A percentile compares a stretch with the other conserved stretches of the same genome.
Evolutionary conservation across 192 early-diverging fungal species (phyloP).

Genomic region (Coemansia sp.): DNA sequence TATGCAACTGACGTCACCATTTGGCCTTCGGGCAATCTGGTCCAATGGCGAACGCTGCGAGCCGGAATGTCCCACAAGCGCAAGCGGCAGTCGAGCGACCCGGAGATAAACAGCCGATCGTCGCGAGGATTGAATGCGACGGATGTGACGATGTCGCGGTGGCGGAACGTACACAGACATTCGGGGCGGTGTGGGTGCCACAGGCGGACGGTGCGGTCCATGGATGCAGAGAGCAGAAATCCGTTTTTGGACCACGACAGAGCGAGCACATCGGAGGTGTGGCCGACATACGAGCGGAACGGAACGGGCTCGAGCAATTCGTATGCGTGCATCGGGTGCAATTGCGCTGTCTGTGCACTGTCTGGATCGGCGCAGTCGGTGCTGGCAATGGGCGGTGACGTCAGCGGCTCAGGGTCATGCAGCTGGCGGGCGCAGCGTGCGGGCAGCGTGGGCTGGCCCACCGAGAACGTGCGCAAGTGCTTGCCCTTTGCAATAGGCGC

Average conservation of each 20-base stretch:
- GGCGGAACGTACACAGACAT: slow-evolving; percentile 78
- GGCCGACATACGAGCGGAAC: slow-evolving; percentile 71
- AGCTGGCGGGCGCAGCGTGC: neutral
- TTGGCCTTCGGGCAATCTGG: slow-evolving; percentile 64
- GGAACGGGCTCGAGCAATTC: slow-evolving; percentile 67
- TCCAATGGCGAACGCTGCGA: slow-evolving; percentile 76
- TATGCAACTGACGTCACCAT: slow-evolving; percentile 80
- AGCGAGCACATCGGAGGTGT: slow-evolving; percentile 69
- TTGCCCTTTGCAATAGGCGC: slow-evolving; percentile 31
- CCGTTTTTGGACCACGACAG: slow-evolving; percentile 74
- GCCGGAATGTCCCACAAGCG: slow-evolving; percentile 81
- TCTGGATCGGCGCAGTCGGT: neutral
- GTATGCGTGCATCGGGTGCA: slow-evolving; percentile 52
- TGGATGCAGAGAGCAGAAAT: slow-evolving; percentile 77
- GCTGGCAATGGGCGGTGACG: neutral
- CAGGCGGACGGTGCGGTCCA: slow-evolving; percentile 82
- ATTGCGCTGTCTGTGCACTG: neutral
- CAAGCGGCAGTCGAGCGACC: slow-evolving; percentile 76
- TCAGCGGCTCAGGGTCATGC: neutral
- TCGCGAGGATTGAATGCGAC: slow-evolving; percentile 83
- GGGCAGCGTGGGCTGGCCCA: slow-evolving; percentile 11
- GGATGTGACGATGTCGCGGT: slow-evolving; percentile 74
- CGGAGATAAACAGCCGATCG: slow-evolving; percentile 77
- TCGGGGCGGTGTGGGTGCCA: slow-evolving; percentile 75
- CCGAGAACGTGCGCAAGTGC: slow-evolving; percentile 38